A percentile compares a stretch with the other conserved stretches of the same genome.
Conservation (phyloP, 768 basidiomycete species). For the Neoboletus brunneissimus region DNA sequence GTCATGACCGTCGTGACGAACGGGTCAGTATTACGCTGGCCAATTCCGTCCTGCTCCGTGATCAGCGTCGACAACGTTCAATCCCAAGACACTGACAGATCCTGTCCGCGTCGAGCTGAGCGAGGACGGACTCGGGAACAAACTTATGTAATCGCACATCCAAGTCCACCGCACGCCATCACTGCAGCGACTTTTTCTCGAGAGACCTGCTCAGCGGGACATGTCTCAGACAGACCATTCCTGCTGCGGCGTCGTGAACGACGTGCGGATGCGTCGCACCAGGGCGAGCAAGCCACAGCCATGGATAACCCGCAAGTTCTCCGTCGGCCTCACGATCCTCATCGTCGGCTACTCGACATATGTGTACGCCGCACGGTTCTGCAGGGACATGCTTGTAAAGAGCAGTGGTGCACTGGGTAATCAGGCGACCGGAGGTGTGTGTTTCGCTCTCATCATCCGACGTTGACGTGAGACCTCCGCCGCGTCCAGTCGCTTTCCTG, state of each 20-base stretch:
- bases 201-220: not conserved
- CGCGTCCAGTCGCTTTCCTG: conserved; percentile 58
- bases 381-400: conserved; percentile 63
- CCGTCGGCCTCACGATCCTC: conserved; percentile 55
- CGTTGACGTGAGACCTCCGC: conserved; percentile 3
- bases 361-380: conserved; percentile 74
- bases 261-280: conserved; percentile 42
- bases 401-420: conserved; percentile 44
- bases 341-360: conserved; percentile 70
- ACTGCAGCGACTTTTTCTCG: not conserved
- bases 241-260: conserved; percentile 54
- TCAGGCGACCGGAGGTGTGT: conserved; percentile 66
- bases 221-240: conserved; percentile 18
- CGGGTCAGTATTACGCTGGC: not conserved
- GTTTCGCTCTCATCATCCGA: not conserved
- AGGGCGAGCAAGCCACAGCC: conserved; percentile 53
- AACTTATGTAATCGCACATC: conserved; percentile 23
- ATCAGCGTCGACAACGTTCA: not conserved
- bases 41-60: not conserved
- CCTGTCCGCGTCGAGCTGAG: not conserved
- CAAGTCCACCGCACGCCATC: conserved; percentile 9
- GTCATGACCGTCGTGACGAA: conserved; percentile 4
- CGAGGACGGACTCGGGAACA: not conserved
- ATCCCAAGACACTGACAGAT: not conserved
- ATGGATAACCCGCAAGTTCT: conserved; percentile 71